These are phyloP conservation scores for Xylaria polymorpha DNA, from an alignment of 2,329 filamentous ascomycete genomes.

Conservation along the genomic window DNA sequence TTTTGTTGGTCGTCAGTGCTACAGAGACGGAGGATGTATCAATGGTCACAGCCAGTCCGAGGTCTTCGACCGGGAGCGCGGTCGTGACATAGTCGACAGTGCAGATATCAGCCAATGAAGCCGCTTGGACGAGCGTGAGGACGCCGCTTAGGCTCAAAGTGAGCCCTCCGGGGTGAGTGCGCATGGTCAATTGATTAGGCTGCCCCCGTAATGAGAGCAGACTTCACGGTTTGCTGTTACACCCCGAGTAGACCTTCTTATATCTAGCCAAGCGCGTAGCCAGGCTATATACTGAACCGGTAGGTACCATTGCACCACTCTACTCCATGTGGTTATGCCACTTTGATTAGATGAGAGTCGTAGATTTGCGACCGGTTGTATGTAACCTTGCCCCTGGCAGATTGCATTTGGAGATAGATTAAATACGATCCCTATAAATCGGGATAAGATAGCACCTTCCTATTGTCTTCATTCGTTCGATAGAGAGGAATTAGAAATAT, in stretches of 20 bases:
- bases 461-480: not conserved
- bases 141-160: slow-evolving; percentile 18
- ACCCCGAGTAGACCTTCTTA: not conserved
- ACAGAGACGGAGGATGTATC: slow-evolving; percentile 47
- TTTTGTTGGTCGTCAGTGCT: slow-evolving; percentile 50
- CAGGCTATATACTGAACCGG: slow-evolving; percentile 15
- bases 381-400: slow-evolving; percentile 27
- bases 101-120: slow-evolving; percentile 33
- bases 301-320: slow-evolving; percentile 11
- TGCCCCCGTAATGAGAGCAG: not conserved
- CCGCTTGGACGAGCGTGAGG: slow-evolving; percentile 12
- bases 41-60: slow-evolving; percentile 47
- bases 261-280: slow-evolving; percentile 4
- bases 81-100: slow-evolving; percentile 38
- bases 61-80: slow-evolving; percentile 41
- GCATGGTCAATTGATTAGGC: slow-evolving; percentile 23
- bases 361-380: slow-evolving; percentile 4
- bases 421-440: slow-evolving; percentile 15
- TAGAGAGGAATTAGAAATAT: not conserved
- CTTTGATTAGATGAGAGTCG: slow-evolving; percentile 8
- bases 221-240: slow-evolving; percentile 7
- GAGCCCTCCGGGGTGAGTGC: slow-evolving; percentile 9
- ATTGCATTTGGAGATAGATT: slow-evolving; percentile 33
- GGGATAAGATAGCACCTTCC: slow-evolving; percentile 2
- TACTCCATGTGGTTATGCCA: slow-evolving; percentile 5